These are phyloP conservation scores for Orbilia oligospora DNA, from an alignment of 2,329 filamentous ascomycete genomes.

Conservation along the genomic window DNA sequence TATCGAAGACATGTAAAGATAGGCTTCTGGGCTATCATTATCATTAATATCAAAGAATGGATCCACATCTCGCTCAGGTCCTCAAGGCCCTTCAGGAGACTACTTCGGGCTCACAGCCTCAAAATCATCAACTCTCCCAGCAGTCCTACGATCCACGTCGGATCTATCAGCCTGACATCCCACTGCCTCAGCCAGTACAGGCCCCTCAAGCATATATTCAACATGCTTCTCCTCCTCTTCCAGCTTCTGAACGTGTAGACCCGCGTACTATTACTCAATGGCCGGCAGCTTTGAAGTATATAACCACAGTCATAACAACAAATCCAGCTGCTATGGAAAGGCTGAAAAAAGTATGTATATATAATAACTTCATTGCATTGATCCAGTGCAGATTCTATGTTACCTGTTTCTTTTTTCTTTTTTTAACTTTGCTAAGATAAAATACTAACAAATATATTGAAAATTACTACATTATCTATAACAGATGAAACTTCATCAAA, in stretches of 20 bases:
- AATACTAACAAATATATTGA: neutral
- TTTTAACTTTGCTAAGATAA: neutral
- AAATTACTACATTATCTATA: neutral
- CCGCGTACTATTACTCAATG: slow-evolving; percentile 62
- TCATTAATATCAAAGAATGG: slow-evolving; percentile 17
- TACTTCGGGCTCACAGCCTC: slow-evolving; percentile 11
- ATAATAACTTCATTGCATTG: neutral
- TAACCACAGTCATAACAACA: slow-evolving; percentile 61
- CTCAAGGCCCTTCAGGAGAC: slow-evolving; percentile 44
- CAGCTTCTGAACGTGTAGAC: slow-evolving; percentile 31
- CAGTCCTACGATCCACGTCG: slow-evolving; percentile 50
- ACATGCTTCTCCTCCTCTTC: neutral
- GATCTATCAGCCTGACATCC: slow-evolving; percentile 47
- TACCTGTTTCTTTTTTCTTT: no score
- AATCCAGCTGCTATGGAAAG: slow-evolving; percentile 60
- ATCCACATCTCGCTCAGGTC: slow-evolving; percentile 55
- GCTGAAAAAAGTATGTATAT: slow-evolving; percentile 59
- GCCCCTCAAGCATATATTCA: neutral
- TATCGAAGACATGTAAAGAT: neutral
- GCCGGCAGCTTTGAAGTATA: slow-evolving; percentile 63
- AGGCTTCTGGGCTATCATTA: neutral
- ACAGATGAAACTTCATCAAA: slow-evolving; percentile 63
- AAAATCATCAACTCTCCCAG: neutral
- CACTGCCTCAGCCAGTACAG: slow-evolving; percentile 5
- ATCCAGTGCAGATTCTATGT: neutral